Percentiles rank a stretch among this genome's conserved stretches.
These are phyloP conservation scores for Sporothrix inflata DNA, from an alignment of 2,329 filamentous ascomycete species.

Conservation along the genomic window DNA sequence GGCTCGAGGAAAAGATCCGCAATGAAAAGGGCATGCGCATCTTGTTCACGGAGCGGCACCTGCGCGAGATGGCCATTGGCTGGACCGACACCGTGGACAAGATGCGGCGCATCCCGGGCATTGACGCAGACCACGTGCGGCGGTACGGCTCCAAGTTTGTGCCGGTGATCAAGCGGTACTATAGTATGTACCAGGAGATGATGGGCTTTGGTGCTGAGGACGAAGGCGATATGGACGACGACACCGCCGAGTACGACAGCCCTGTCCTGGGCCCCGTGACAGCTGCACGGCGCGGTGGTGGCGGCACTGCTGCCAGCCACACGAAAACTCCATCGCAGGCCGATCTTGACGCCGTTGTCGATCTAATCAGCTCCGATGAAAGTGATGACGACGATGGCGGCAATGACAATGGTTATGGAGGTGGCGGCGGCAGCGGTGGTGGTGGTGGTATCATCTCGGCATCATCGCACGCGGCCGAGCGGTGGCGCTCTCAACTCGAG, in stretches of 20 bases:
- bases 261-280: conserved; percentile 21
- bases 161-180: conserved; percentile 56
- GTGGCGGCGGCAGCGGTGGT: background rate
- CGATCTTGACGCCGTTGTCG: conserved; percentile 52
- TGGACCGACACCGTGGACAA: conserved; percentile 65
- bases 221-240: conserved; percentile 22
- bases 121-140: conserved; percentile 64
- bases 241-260: conserved; percentile 28
- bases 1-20: conserved; percentile 63
- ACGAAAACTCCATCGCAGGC: conserved; percentile 17
- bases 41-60: conserved; percentile 69
- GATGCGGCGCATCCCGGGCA: conserved; percentile 66
- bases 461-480: conserved; percentile 34
- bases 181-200: conserved; percentile 54
- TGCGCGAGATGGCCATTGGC: conserved; percentile 72
- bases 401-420: background rate
- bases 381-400: conserved; percentile 11
- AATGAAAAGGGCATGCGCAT: conserved; percentile 60
- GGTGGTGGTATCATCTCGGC: background rate
- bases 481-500: conserved; percentile 41
- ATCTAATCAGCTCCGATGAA: conserved; percentile 52
- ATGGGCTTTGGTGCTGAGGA: conserved; percentile 43
- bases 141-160: conserved; percentile 65
- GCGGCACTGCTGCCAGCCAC: conserved; percentile 5
- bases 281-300: background rate